phyloP scores from a whole-genome alignment of 192 early-diverging fungal genomes.

The Allomyces macrogynus region DNA sequence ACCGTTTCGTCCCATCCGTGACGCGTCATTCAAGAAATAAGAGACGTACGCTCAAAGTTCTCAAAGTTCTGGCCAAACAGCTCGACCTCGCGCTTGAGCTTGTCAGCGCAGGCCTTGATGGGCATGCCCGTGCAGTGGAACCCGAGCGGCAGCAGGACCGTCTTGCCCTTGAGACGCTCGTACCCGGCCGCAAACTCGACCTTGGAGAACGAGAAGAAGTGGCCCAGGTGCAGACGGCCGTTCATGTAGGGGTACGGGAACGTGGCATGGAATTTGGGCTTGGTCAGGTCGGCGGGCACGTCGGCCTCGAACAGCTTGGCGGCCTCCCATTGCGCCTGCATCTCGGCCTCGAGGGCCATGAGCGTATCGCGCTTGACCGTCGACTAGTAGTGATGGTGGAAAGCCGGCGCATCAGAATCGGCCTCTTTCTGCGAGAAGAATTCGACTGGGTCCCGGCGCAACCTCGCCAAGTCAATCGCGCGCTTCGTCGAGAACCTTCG shows the following conservation, averaged over 20 bases:
- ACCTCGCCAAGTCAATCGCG: too few species aligned
- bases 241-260: conserved; percentile 98
- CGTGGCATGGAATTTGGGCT: conserved; percentile 84
- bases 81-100: conserved; percentile 56
- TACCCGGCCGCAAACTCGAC: conserved; percentile 89
- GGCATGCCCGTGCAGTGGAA: conserved; percentile 99
- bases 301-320: conserved; percentile 61
- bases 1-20: neutral
- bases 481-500: too few species aligned
- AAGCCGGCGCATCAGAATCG: too few species aligned
- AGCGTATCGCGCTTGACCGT: conserved; percentile 64
- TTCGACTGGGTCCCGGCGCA: too few species aligned
- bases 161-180: conserved; percentile 81
- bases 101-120: conserved; percentile 58
- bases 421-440: too few species aligned
- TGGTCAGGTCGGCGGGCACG: conserved; percentile 44
- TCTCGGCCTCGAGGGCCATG: conserved; percentile 45
- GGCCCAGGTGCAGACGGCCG: conserved; percentile 78
- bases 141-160: conserved; percentile 79
- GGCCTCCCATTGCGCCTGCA: conserved; percentile 62
- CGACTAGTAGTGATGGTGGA: conserved; percentile 11
- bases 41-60: conserved; percentile 9
- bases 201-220: conserved; percentile 87
- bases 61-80: conserved; percentile 63
- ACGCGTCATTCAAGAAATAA: too few species aligned